A percentile compares a stretch with the other conserved stretches of the same genome.
Evolutionary conservation across 305 asterid genomes (phyloP).

Genomic region (Rubia occidens): DNA sequence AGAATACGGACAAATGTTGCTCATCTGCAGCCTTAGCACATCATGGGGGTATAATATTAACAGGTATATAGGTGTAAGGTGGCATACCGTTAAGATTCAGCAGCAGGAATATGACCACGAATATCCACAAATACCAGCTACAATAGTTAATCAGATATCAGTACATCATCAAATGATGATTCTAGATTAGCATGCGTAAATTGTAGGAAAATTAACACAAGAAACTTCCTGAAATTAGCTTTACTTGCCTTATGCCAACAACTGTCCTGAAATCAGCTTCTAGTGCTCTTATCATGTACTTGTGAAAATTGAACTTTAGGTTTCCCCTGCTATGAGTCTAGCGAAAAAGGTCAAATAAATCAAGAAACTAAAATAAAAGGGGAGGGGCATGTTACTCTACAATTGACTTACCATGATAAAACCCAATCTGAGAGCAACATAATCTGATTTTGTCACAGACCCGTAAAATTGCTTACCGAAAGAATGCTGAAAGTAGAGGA

Average conservation of each 20-base stretch:
- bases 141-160: constrained; percentile 30
- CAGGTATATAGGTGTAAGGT: constrained; percentile 1
- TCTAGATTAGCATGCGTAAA: not conserved
- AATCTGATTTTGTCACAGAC: constrained; percentile 88
- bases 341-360: constrained; percentile 18
- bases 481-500: constrained; percentile 51
- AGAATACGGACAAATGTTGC: not conserved
- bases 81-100: constrained; percentile 69
- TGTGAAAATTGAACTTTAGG: constrained; percentile 88
- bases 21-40: too few species aligned
- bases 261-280: constrained; percentile 81
- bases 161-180: not conserved
- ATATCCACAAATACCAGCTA: constrained; percentile 94
- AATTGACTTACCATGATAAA: constrained; percentile 58
- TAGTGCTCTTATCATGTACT: constrained; percentile 86
- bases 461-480: constrained; percentile 86
- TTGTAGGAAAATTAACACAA: not conserved
- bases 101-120: constrained; percentile 69
- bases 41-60: not conserved
- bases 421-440: constrained; percentile 77
- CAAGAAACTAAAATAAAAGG: constrained; percentile 17
- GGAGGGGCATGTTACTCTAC: constrained; percentile 2
- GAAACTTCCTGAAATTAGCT: constrained; percentile 18
- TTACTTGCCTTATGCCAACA: constrained; percentile 79
- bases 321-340: constrained; percentile 86